Conservation (phyloP, 2,329 filamentous ascomycete species). For the Trichophyton benhamiae region DNA sequence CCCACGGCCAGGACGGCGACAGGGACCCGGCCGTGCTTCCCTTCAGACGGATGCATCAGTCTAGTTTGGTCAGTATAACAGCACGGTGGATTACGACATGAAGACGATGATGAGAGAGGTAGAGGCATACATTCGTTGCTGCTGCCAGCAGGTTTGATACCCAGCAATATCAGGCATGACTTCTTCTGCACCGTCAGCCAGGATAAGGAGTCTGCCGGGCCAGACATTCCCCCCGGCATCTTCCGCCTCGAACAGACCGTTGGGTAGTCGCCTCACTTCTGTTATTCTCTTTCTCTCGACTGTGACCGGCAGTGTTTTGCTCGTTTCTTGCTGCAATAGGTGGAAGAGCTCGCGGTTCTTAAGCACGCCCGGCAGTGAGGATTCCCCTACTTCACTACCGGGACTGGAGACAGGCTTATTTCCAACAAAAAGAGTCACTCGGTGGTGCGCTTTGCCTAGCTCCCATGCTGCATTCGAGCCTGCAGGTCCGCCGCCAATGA, state of each 20-base stretch:
- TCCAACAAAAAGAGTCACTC: constrained; percentile 29
- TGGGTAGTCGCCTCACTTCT: not conserved
- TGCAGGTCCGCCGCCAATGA: constrained; percentile 24
- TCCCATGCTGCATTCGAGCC: constrained; percentile 23
- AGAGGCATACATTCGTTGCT: constrained; percentile 32
- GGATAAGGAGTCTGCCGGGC: constrained; percentile 41
- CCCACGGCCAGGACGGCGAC: constrained; percentile 38
- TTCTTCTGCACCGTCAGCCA: constrained; percentile 45
- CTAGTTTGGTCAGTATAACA: not conserved
- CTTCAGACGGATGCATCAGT: not conserved
- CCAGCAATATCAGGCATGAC: constrained; percentile 41
- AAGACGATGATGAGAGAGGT: not conserved
- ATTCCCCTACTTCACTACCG: not conserved
- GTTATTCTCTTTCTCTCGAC: not conserved
- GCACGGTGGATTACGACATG: not conserved
- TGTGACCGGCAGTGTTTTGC: not conserved
- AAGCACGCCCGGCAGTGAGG: not conserved
- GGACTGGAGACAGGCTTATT: not conserved
- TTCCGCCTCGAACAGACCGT: constrained; percentile 23
- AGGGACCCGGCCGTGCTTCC: constrained; percentile 36
- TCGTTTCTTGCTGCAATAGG: not conserved
- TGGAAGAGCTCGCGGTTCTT: not conserved
- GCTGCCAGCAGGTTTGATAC: constrained; percentile 44
- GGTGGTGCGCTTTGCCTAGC: constrained; percentile 30
- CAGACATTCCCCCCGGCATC: constrained; percentile 36